These are phyloP conservation scores for Gryganskiella cystojenkinii DNA, from an alignment of 192 early-diverging fungal species.

Conservation along the genomic window DNA sequence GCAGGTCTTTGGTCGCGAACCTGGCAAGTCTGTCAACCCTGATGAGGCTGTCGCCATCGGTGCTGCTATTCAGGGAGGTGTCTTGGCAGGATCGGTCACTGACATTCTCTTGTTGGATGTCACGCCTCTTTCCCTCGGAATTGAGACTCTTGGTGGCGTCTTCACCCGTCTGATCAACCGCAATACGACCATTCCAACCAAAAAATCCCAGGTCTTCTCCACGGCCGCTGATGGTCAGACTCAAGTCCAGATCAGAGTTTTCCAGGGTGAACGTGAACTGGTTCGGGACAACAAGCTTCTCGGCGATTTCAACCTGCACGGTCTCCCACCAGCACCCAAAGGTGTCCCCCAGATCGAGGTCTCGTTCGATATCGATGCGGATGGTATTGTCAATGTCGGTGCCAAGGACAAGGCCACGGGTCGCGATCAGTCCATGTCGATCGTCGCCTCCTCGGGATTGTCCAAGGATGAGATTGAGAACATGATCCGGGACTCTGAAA, in stretches of 20 bases:
- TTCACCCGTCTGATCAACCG: conserved; percentile 97
- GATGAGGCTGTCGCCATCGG: conserved; percentile 99
- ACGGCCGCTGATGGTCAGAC: conserved; percentile 99
- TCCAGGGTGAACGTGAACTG: conserved; percentile 99
- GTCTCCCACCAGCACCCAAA: conserved; percentile 96
- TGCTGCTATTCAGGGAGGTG: conserved; percentile 98
- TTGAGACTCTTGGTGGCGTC: conserved; percentile 98
- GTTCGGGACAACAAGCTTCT: conserved; percentile 97
- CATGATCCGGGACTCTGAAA: conserved; percentile 94
- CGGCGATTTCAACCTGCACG: conserved; percentile 96
- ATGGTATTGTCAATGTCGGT: conserved; percentile 98
- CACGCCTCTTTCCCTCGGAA: conserved; percentile 97
- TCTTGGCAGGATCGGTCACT: conserved; percentile 94
- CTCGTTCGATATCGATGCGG: conserved; percentile 99
- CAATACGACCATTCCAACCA: conserved; percentile 99
- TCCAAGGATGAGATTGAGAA: conserved; percentile 95
- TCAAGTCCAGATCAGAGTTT: conserved; percentile 97
- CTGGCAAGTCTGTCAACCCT: conserved; percentile 96
- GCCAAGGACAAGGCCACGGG: conserved; percentile 98
- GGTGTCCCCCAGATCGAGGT: conserved; percentile 98
- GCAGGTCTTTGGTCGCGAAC: conserved; percentile 88
- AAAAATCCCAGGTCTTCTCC: conserved; percentile 99
- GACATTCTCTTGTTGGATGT: conserved; percentile 97
- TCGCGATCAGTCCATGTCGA: conserved; percentile 96
- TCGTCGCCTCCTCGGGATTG: conserved; percentile 95